A percentile compares a stretch with the other conserved stretches of the same genome.
Conservation (phyloP, 2,329 filamentous ascomycete genomes). For the Xylaria hypoxylon region DNA sequence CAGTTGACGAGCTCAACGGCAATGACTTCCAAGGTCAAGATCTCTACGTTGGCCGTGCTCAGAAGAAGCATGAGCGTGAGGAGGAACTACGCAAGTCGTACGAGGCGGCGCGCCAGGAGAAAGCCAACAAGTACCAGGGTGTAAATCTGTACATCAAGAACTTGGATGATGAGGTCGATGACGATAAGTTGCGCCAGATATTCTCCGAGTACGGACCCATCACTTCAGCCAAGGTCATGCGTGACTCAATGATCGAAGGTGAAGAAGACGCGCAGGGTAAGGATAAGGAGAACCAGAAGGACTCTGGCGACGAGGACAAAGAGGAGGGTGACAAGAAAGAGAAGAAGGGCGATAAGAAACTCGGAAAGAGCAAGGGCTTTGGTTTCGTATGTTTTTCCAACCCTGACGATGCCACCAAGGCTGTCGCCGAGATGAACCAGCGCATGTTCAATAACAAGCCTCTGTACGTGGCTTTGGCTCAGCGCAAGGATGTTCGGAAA, state of each 20-base stretch:
- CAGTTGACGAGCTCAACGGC: conserved; percentile 92
- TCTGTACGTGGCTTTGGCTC: conserved; percentile 95
- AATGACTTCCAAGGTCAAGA: conserved; percentile 94
- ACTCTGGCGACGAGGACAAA: conserved; percentile 63
- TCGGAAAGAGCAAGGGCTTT: conserved; percentile 99
- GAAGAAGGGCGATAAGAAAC: conserved; percentile 72
- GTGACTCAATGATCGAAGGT: conserved; percentile 74
- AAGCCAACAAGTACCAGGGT: conserved; percentile 98
- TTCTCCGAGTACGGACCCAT: conserved; percentile 94
- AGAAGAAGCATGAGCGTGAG: conserved; percentile 99
- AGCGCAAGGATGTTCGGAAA: conserved; percentile 99
- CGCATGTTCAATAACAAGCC: conserved; percentile 98
- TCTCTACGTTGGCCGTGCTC: conserved; percentile 96
- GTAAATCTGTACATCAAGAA: conserved; percentile 99
- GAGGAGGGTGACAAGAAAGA: conserved; percentile 69
- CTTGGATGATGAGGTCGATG: conserved; percentile 94
- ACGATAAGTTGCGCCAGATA: conserved; percentile 95
- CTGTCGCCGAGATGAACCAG: conserved; percentile 99
- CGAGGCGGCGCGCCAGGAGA: conserved; percentile 96
- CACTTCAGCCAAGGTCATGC: conserved; percentile 99
- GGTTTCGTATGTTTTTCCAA: conserved; percentile 99
- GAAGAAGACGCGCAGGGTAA: conserved; percentile 67
- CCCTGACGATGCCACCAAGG: conserved; percentile 98
- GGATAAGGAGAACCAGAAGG: conserved; percentile 62
- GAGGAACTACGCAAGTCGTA: conserved; percentile 99